Base-by-base conservation (phyloP, 352 stramenopile genomes). In the Globisporangium takayamanum region DNA sequence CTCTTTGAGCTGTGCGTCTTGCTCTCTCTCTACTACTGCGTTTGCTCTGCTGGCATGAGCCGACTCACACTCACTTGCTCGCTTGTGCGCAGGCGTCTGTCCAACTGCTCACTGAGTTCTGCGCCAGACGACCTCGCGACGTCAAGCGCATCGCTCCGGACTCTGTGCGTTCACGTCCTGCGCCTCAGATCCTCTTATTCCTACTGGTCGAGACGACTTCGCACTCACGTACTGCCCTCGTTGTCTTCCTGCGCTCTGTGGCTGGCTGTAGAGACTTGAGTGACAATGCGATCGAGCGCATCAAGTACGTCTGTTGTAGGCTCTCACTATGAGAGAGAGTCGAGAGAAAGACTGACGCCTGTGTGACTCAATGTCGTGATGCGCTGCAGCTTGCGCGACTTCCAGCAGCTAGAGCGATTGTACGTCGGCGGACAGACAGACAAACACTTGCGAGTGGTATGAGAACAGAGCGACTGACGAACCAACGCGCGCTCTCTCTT, bases 41-140 rank as follows among this genome's bases (percentile, higher is more conserved):
- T 15, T 45, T 41, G 25, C 18, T 28, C 4, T 51, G 25, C 2
- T 59, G 11, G 16, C 6, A 41, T 26, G 20, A 36, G 12, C 0
- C 12, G 1, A 33, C 6, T 28, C 11, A 46, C 41, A 46, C 41
- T 46, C 15, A 20, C 41, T 12, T 7, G 6, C 41, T 46, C 41
- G 18, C 20, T 45, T 11, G 14, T 39, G 25, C 25, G 20, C 37
- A 64, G 58, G 16, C 51, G 36, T 10, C 51, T 64, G 7, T 33
- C 59, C 25, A 60, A 64, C 46, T 64, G 59, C 26, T 64, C 59
- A 18, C 20, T 64, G 26, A n/a, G 16, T 18, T n/a, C 37, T 30
- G n/a, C 39, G 18, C 51, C 46, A 22, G 14, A 6, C 2, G 52
- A 45, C 20, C 12, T 33, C 14, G 41, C 39, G 4, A 52, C 16